Percentiles rank a stretch among this genome's conserved stretches.
Evolutionary conservation across 768 basidiomycete species (phyloP).

Genomic region (Phylloporus arenicola): DNA sequence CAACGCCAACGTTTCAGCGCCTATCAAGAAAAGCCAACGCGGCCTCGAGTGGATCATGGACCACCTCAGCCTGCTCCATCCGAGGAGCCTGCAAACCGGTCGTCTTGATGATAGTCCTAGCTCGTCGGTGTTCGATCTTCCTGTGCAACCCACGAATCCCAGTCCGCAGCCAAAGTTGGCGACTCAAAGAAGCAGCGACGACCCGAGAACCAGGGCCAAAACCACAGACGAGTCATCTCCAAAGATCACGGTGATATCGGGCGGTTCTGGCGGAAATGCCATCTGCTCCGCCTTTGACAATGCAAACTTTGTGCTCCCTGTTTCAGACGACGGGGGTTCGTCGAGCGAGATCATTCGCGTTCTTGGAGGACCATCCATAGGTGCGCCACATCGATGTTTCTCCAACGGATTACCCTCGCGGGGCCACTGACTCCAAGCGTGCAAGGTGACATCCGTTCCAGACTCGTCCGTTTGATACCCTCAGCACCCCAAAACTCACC

Average conservation of each 20-base stretch:
- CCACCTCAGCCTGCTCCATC: conserved; percentile 8
- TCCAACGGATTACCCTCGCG: conserved; percentile 10
- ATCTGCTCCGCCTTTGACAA: conserved; percentile 79
- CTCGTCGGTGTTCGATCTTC: conserved; percentile 73
- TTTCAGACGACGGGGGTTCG: conserved; percentile 94
- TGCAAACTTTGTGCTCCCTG: conserved; percentile 82
- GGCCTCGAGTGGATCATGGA: conserved; percentile 6
- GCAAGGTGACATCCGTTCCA: conserved; percentile 81
- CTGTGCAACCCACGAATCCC: conserved; percentile 36
- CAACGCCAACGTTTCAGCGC: not conserved
- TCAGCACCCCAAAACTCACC: conserved; percentile 52
- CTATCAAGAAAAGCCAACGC: too few species aligned
- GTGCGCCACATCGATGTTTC: conserved; percentile 33
- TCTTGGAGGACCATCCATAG: conserved; percentile 80
- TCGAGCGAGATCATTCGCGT: conserved; percentile 93
- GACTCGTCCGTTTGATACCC: conserved; percentile 85
- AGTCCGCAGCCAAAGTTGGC: conserved; percentile 19
- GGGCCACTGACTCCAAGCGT: conserved; percentile 3
- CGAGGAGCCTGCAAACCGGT: conserved; percentile 1
- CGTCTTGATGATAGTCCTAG: conserved; percentile 46
- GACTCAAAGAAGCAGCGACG: conserved; percentile 8
- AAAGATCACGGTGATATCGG: conserved; percentile 76
- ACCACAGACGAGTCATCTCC: conserved; percentile 16
- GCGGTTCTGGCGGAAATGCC: conserved; percentile 92
- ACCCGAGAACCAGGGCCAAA: not conserved